These are phyloP conservation scores for Diospyros lotus DNA, from an alignment of 148 eudicot species.

Conservation along the genomic window DNA sequence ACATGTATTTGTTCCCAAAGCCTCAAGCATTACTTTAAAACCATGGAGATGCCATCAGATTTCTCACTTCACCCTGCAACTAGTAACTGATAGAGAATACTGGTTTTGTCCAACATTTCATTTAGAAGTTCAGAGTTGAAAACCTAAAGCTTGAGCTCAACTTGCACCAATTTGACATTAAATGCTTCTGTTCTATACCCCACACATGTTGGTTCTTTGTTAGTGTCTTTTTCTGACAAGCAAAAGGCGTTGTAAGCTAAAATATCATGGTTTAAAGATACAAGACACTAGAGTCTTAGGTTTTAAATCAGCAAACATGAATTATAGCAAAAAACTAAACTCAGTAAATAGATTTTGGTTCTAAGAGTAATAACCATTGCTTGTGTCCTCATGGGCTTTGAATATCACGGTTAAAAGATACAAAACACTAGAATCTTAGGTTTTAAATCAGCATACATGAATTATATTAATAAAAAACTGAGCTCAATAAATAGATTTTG, in stretches of 20 bases:
- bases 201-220: slow-evolving; percentile 12
- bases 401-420: background rate
- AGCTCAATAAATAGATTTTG: slow-evolving; percentile 22
- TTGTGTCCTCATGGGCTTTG: too few relatives aligned
- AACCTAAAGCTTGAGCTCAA: slow-evolving; percentile 10
- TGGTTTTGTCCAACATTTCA: slow-evolving; percentile 9
- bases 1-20: slow-evolving; percentile 28
- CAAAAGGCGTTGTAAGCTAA: slow-evolving; percentile 2
- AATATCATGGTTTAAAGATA: background rate
- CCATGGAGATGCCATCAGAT: slow-evolving; percentile 10
- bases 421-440: background rate
- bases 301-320: background rate
- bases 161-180: slow-evolving; percentile 22
- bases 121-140: slow-evolving; percentile 11
- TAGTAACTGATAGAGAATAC: slow-evolving; percentile 5
- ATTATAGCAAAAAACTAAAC: slow-evolving; percentile 5
- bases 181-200: slow-evolving; percentile 18
- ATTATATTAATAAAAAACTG: background rate
- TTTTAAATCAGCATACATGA: background rate
- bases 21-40: slow-evolving; percentile 9
- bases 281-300: background rate
- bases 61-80: background rate
- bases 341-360: slow-evolving; percentile 20
- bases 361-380: too few relatives aligned
- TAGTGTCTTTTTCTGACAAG: slow-evolving; percentile 17